Evolutionary conservation across 2,329 filamentous ascomycete species (phyloP).

Genomic region (Botrytis aclada): DNA sequence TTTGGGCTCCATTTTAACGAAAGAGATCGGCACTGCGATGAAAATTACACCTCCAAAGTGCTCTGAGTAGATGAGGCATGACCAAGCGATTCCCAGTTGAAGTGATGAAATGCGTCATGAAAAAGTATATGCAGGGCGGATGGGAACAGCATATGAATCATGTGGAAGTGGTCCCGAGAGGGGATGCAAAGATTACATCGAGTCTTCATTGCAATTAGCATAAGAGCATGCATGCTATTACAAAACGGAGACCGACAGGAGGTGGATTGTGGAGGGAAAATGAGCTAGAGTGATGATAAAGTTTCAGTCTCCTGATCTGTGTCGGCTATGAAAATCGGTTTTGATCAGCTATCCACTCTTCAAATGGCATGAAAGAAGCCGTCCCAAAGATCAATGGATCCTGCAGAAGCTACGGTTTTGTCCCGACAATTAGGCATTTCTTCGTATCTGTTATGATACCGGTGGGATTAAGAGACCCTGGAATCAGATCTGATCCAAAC

Average conservation of each 20-base stretch:
- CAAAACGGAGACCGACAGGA: background rate
- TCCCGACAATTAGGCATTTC: constrained; percentile 4
- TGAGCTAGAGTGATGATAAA: background rate
- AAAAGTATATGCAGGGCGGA: background rate
- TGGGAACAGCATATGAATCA: background rate
- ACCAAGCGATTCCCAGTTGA: background rate
- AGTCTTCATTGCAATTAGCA: background rate
- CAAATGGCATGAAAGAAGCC: background rate
- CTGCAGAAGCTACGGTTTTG: background rate
- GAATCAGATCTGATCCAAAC: background rate
- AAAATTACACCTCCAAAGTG: background rate
- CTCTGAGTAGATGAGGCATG: background rate
- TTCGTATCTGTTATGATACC: background rate
- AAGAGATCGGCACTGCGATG: background rate
- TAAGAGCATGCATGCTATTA: background rate
- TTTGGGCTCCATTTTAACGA: background rate
- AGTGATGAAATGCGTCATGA: background rate
- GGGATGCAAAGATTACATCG: background rate
- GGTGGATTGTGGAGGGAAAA: background rate
- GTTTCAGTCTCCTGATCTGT: background rate
- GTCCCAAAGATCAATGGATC: background rate
- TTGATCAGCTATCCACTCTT: background rate
- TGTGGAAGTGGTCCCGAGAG: no score
- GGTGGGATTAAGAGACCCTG: background rate
- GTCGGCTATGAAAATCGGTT: background rate